phyloP scores from a whole-genome alignment of 2,329 filamentous ascomycete genomes.

The Lanzia echinophila region DNA sequence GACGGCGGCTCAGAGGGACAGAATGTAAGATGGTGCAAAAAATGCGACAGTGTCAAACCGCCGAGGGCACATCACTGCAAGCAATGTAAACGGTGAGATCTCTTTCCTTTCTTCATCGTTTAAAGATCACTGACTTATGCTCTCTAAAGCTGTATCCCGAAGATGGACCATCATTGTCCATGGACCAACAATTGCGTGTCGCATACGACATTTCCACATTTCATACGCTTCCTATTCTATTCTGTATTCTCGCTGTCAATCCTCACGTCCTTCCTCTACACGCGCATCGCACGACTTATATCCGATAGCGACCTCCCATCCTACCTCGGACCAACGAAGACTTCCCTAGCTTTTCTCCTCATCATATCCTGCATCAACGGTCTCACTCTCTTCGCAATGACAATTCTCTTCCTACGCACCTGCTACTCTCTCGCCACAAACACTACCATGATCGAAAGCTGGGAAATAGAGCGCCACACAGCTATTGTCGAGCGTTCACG shows the following conservation, averaged over 20 bases:
- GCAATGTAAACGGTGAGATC: conserved; percentile 53
- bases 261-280: conserved; percentile 54
- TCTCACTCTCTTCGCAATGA: conserved; percentile 54
- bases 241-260: conserved; percentile 54
- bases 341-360: conserved; percentile 55
- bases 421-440: conserved; percentile 58
- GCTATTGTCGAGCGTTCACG: conserved; percentile 43
- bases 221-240: conserved; percentile 70
- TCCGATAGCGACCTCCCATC: conserved; percentile 58
- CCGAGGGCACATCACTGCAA: conserved; percentile 77
- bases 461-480: conserved; percentile 63
- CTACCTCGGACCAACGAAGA: conserved; percentile 63
- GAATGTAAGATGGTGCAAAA: conserved; percentile 60
- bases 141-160: conserved; percentile 54
- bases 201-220: conserved; percentile 74
- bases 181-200: conserved; percentile 83
- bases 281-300: conserved; percentile 56
- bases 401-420: conserved; percentile 58
- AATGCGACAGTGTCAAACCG: conserved; percentile 68
- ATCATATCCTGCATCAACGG: conserved; percentile 51
- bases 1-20: conserved; percentile 19
- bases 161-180: conserved; percentile 83
- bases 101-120: neutral
- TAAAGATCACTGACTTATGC: conserved; percentile 1
- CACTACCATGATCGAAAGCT: conserved; percentile 74